Evolutionary conservation across 495 filamentous ascomycete species (phyloP).

Genomic region (Hypomontagnella monticulosa): DNA sequence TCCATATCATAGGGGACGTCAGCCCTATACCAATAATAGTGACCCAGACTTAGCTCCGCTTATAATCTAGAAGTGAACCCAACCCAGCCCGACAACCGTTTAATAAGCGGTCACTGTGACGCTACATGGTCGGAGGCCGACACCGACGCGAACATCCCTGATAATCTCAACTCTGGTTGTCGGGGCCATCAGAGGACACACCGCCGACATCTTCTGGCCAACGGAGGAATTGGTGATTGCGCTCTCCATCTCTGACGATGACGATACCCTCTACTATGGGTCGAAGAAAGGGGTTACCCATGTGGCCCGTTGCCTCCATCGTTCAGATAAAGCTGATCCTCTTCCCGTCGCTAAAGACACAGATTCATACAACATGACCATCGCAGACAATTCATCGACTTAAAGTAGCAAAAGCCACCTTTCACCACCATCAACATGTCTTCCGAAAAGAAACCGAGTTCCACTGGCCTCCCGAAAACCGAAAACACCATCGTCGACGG

Average conservation of each 20-base stretch:
- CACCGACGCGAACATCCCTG: conserved; percentile 4
- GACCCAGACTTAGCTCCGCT: not conserved
- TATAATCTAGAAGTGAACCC: not conserved
- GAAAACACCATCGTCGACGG: conserved; percentile 24
- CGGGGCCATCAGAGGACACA: not conserved
- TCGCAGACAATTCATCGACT: not conserved
- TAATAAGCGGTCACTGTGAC: conserved; percentile 4
- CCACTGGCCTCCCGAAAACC: not conserved
- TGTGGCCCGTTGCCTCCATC: not conserved
- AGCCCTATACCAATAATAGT: not conserved
- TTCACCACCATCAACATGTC: not conserved
- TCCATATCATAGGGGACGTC: not conserved
- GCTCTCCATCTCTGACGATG: not conserved
- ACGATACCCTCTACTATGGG: not conserved
- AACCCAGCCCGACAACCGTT: not conserved
- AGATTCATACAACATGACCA: not conserved
- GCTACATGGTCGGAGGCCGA: conserved; percentile 11
- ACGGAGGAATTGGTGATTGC: not conserved
- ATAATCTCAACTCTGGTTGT: not conserved
- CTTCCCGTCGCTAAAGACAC: not conserved
- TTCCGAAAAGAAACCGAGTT: not conserved
- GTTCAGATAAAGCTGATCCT: not conserved
- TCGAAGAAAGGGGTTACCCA: not conserved
- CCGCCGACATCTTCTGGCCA: not conserved
- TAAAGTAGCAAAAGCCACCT: not conserved